Conservation (phyloP, 441 rosid genomes). For the Erodium trifolium region DNA sequence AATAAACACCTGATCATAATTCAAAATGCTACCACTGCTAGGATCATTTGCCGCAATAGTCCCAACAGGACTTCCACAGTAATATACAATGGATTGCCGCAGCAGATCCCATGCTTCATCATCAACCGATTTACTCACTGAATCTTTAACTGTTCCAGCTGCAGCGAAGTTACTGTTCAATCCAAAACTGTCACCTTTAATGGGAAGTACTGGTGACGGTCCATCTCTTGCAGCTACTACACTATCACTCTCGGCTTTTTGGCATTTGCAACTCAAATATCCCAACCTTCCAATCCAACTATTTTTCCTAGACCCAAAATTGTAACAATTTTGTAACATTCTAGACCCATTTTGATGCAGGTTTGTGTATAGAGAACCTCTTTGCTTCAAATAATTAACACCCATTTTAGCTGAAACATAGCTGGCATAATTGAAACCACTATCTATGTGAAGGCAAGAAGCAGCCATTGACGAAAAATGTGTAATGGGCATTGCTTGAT, state of each 20-base stretch:
- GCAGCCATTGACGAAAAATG: slow-evolving; percentile 20
- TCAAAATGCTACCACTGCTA: slow-evolving; percentile 39
- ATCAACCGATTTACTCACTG: slow-evolving; percentile 36
- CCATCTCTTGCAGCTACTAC: slow-evolving; percentile 26
- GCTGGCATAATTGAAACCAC: slow-evolving; percentile 21
- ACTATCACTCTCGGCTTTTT: slow-evolving; percentile 21
- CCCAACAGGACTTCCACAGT: slow-evolving; percentile 58
- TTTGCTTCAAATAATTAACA: too few relatives aligned
- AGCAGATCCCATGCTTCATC: slow-evolving; percentile 87
- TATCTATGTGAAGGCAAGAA: slow-evolving; percentile 20
- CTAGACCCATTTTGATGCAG: slow-evolving; percentile 12
- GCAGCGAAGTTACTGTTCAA: slow-evolving; percentile 18
- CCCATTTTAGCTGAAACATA: slow-evolving; percentile 23
- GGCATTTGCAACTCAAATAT: slow-evolving; percentile 36
- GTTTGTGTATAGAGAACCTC: slow-evolving; percentile 13
- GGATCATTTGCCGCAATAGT: slow-evolving; percentile 90
- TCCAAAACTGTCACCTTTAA: not conserved
- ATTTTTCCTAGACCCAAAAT: not conserved
- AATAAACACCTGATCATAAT: slow-evolving; percentile 31
- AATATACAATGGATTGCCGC: slow-evolving; percentile 56
- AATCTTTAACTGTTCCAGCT: slow-evolving; percentile 22
- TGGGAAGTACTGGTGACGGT: slow-evolving; percentile 11
- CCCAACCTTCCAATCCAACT: slow-evolving; percentile 16
- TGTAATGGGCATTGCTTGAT: not conserved
- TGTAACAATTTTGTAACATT: slow-evolving; percentile 13